Conservation (phyloP, 2,329 filamentous ascomycete species). For the Talaromyces funiculosus region DNA sequence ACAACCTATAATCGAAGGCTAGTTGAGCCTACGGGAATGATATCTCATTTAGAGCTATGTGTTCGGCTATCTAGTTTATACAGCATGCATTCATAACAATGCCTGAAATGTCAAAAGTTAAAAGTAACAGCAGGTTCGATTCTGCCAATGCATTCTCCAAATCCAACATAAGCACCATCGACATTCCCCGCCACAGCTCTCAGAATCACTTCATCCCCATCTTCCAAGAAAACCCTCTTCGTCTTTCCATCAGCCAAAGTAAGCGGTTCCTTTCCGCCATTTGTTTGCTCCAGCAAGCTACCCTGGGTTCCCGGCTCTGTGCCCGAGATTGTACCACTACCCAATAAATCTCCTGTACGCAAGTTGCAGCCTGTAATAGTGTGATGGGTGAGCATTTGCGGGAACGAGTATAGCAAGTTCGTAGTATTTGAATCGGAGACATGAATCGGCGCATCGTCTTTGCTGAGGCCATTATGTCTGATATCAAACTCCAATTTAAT, state of each 20-base stretch:
- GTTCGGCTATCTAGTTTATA: background rate
- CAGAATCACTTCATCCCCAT: slow-evolving; percentile 66
- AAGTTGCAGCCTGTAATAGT: slow-evolving; percentile 70
- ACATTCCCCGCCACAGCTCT: slow-evolving; percentile 58
- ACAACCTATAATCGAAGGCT: background rate
- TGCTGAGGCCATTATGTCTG: slow-evolving; percentile 40
- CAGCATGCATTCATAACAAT: background rate
- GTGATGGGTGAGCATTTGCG: slow-evolving; percentile 78
- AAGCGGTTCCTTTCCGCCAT: slow-evolving; percentile 61
- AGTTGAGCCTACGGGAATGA: no score
- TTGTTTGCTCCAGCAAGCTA: slow-evolving; percentile 66
- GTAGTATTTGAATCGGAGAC: slow-evolving; percentile 58
- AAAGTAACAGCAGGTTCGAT: slow-evolving; percentile 47
- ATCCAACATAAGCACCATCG: slow-evolving; percentile 64
- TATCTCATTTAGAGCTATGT: background rate
- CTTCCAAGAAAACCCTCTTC: slow-evolving; percentile 64
- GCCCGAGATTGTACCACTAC: slow-evolving; percentile 74
- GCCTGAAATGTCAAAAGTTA: background rate
- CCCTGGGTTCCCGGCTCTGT: slow-evolving; percentile 54
- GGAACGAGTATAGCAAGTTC: slow-evolving; percentile 74
- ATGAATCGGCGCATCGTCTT: slow-evolving; percentile 40
- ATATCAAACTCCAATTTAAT: slow-evolving; percentile 62
- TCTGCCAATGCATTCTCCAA: slow-evolving; percentile 65
- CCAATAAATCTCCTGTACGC: slow-evolving; percentile 67
- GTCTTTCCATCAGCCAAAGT: slow-evolving; percentile 56